Evolutionary conservation across 441 rosid species (phyloP), one percentile per base, ranked within the genome.

Genomic region (Mallotus japonicus): DNA sequence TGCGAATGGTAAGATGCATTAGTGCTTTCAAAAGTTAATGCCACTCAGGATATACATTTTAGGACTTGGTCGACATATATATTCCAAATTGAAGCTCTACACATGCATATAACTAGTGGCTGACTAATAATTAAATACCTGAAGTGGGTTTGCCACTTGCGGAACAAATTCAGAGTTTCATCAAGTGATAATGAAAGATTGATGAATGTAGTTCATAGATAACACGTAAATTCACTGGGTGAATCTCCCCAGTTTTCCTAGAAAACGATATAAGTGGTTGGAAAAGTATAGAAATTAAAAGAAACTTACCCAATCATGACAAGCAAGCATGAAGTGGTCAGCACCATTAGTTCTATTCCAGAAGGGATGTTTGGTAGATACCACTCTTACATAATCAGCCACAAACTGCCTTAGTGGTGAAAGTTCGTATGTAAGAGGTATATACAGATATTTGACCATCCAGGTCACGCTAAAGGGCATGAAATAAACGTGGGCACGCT

Each of bases 221-320:
- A 6, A 2, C 1, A 4, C 7, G 12, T 12, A 32, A 24, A 59
- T 28, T n/a, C 42, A 59, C 40, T 24, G 16, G 62, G 62, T 58
- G 24, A 58, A 22, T 7, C 9, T 57, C 12, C 5, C 17, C 17
- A 4, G 12, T 9, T 51, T 14, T 15, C 56, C 14, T 0, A 54
- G n/a, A 54, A 32, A 69, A 55, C 6, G 6, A 69, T 19, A 62
- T 37, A 20, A 20, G 37, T 24, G 44, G 32, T 0, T 6, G 46
- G n/a, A 7, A 54, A 5, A 13, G 40, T 19, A 28, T 57, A 37
- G 47, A 63, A 50, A 24, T 24, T 24, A 24, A 49, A 62, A 42
- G 70, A 34, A 69, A 81, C 88, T 71, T 76, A 95, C 99, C 98
- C 99, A 95, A 76, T 95, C 99, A 70, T 93, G 98, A 67, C 98